These are phyloP conservation scores for Russula olivacea DNA, from an alignment of 768 basidiomycete species.

Conservation along the genomic window DNA sequence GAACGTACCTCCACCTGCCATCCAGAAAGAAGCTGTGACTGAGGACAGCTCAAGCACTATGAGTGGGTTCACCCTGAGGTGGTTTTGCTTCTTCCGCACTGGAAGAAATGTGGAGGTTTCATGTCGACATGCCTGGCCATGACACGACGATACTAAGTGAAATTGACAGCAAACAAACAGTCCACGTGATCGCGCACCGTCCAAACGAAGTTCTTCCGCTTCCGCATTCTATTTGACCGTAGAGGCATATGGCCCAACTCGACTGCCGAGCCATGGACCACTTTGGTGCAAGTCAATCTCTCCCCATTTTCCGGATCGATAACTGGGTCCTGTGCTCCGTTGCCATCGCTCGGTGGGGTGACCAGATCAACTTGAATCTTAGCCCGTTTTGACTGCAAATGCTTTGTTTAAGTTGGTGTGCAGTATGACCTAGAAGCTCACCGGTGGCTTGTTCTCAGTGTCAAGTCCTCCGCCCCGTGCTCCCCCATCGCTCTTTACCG, in stretches of 20 bases:
- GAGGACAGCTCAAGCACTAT: background rate
- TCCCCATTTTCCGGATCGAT: background rate
- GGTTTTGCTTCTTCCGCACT: background rate
- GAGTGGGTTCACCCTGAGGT: background rate
- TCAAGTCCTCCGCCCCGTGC: background rate
- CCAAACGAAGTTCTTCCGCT: constrained; percentile 10
- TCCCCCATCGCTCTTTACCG: too few species aligned
- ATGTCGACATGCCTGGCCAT: background rate
- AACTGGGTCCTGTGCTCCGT: background rate
- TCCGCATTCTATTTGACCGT: background rate
- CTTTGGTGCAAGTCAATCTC: background rate
- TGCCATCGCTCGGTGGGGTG: background rate
- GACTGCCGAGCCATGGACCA: constrained; percentile 8
- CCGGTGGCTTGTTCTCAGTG: background rate
- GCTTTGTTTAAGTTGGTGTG: background rate
- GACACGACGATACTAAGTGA: too few species aligned
- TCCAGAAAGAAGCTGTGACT: background rate
- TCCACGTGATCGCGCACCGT: background rate
- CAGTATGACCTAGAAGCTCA: background rate
- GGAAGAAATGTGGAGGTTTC: background rate
- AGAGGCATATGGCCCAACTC: background rate
- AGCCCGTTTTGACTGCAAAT: constrained; percentile 2
- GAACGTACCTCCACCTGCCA: constrained; percentile 16
- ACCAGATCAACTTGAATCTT: background rate
- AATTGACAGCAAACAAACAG: background rate